Conservation (phyloP, 148 eudicot genomes). For the Fagopyrum homotropicum region DNA sequence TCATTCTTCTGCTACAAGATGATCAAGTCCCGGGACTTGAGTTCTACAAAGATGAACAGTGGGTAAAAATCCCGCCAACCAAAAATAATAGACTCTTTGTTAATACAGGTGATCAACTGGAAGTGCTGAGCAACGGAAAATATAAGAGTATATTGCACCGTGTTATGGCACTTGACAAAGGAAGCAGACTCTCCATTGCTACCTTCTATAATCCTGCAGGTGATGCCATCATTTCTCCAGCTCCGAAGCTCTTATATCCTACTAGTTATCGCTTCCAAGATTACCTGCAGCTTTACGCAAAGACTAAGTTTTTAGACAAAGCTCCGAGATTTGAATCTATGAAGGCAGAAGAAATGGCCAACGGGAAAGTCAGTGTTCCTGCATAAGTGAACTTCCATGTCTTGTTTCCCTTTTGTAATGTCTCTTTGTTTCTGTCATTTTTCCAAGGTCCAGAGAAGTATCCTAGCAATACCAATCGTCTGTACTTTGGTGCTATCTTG, state of each 20-base stretch:
- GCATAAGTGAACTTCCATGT: background rate
- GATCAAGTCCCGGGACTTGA: constrained; percentile 86
- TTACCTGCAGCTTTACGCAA: constrained; percentile 52
- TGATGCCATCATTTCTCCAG: constrained; percentile 61
- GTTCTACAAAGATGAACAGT: constrained; percentile 59
- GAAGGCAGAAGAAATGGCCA: constrained; percentile 38
- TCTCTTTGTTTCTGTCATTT: background rate
- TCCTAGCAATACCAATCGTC: background rate
- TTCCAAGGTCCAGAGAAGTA: background rate
- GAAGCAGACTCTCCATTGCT: constrained; percentile 70
- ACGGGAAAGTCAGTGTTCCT: constrained; percentile 2
- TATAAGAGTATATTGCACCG: constrained; percentile 70
- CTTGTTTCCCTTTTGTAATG: background rate
- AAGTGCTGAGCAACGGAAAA: constrained; percentile 61
- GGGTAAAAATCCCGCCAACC: constrained; percentile 79
- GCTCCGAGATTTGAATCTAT: constrained; percentile 50
- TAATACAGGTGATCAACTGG: constrained; percentile 77
- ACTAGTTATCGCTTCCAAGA: constrained; percentile 40
- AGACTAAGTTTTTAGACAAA: constrained; percentile 68
- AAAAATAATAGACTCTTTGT: constrained; percentile 62
- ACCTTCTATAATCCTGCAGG: constrained; percentile 84
- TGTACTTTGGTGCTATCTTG: background rate
- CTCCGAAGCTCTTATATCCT: constrained; percentile 49
- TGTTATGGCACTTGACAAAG: constrained; percentile 57
- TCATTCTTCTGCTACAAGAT: constrained; percentile 77